phyloP scores from a whole-genome alignment of 805 yeast species.

The Candida insectorum region DNA sequence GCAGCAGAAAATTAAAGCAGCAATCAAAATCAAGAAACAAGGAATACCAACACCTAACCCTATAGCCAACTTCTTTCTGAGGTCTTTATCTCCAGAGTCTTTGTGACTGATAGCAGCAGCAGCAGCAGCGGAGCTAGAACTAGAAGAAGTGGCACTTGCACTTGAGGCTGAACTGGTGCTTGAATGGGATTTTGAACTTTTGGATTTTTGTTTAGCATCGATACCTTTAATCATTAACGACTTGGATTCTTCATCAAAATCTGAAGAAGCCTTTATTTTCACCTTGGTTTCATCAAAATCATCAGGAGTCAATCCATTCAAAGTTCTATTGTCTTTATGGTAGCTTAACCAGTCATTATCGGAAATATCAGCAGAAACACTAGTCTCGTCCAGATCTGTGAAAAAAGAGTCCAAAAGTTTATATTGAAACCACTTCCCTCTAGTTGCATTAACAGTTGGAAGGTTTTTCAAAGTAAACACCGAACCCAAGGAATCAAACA shows the following conservation, averaged over 20 bases:
- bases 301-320: constrained; percentile 60
- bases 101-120: constrained; percentile 7
- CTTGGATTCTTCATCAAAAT: constrained; percentile 25
- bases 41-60: constrained; percentile 91
- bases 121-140: constrained; percentile 16
- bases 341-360: constrained; percentile 61
- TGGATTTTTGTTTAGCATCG: constrained; percentile 16
- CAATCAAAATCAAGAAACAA: constrained; percentile 45
- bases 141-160: constrained; percentile 22
- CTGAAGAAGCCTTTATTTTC: constrained; percentile 26
- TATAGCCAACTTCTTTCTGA: constrained; percentile 64
- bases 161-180: constrained; percentile 24
- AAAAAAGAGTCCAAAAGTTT: constrained; percentile 53
- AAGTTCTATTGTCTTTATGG: constrained; percentile 56
- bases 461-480: constrained; percentile 54
- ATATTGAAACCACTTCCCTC: constrained; percentile 57
- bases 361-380: constrained; percentile 42
- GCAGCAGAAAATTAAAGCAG: constrained; percentile 46
- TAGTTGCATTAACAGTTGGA: constrained; percentile 65
- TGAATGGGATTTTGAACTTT: constrained; percentile 23
- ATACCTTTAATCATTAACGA: constrained; percentile 56
- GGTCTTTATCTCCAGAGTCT: constrained; percentile 1
- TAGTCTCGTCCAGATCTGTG: constrained; percentile 50
- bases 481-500: constrained; percentile 49
- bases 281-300: constrained; percentile 22